Evolutionary conservation across 257 asterid species (phyloP).

Genomic region (Parsonsia alboflavescens): DNA sequence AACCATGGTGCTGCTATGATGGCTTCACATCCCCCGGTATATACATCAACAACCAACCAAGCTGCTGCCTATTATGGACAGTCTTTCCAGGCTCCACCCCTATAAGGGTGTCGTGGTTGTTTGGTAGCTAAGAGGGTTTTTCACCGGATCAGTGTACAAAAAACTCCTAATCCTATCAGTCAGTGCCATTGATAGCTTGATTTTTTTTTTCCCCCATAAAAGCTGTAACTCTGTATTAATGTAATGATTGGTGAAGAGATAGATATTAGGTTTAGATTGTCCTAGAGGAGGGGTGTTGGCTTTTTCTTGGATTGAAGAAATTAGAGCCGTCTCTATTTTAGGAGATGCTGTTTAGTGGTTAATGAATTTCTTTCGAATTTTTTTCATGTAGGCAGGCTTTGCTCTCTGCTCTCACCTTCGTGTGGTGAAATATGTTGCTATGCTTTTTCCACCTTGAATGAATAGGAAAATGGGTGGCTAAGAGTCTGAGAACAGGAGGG

Average conservation of each 20-base stretch:
- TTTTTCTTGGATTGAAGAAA: too few species aligned
- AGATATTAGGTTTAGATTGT: background rate
- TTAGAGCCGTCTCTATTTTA: too few species aligned
- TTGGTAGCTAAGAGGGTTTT: too few species aligned
- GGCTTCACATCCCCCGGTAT: conserved; percentile 15
- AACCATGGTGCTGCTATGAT: conserved; percentile 17
- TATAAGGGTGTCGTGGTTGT: background rate
- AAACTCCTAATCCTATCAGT: too few species aligned
- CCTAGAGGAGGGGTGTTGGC: background rate
- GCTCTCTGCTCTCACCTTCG: too few species aligned
- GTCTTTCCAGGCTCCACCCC: conserved; percentile 23
- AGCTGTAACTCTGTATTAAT: background rate
- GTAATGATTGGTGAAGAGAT: conserved; percentile 1
- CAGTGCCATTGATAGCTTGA: background rate
- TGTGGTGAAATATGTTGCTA: too few species aligned
- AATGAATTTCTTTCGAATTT: too few species aligned
- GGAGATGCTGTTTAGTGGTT: too few species aligned
- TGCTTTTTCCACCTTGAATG: too few species aligned
- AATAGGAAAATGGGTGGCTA: too few species aligned
- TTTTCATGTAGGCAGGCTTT: too few species aligned
- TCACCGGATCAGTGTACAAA: conserved; percentile 1
- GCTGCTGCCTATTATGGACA: conserved; percentile 23
- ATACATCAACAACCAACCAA: conserved; percentile 14
- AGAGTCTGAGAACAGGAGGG: too few species aligned
- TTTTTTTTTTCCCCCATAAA: background rate